Conservation (phyloP, 179 eudicot species). For the Silene vulgaris region DNA sequence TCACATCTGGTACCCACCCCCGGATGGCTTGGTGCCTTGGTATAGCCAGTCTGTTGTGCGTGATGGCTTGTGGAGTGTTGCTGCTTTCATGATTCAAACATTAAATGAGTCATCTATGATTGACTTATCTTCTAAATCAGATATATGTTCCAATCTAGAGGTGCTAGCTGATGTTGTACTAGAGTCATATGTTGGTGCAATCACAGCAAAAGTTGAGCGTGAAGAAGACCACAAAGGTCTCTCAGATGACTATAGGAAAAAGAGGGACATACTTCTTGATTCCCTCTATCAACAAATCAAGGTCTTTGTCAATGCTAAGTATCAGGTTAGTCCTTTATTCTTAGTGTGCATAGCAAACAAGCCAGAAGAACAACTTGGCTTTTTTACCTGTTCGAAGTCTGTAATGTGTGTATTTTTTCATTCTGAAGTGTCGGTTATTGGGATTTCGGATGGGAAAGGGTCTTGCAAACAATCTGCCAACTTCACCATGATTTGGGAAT, state of each 20-base stretch:
- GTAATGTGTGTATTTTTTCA: not conserved
- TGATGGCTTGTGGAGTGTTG: slow-evolving; percentile 83
- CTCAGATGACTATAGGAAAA: slow-evolving; percentile 65
- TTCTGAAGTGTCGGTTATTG: not conserved
- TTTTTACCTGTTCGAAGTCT: not conserved
- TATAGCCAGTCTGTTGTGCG: slow-evolving; percentile 61
- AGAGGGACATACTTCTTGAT: slow-evolving; percentile 74
- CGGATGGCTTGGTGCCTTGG: slow-evolving; percentile 93
- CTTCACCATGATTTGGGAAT: not conserved
- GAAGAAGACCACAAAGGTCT: slow-evolving; percentile 73
- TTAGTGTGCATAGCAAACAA: slow-evolving; percentile 2
- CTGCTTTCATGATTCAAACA: slow-evolving; percentile 63
- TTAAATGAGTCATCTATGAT: slow-evolving; percentile 47
- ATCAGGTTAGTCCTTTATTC: slow-evolving; percentile 47
- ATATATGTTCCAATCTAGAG: slow-evolving; percentile 62
- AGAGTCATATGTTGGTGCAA: slow-evolving; percentile 79
- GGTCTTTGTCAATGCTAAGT: slow-evolving; percentile 44
- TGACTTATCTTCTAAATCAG: slow-evolving; percentile 51
- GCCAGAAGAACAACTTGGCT: not conserved
- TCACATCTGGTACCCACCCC: slow-evolving; percentile 89
- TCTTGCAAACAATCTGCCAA: not conserved
- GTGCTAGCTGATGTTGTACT: slow-evolving; percentile 67
- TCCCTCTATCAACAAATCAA: slow-evolving; percentile 78
- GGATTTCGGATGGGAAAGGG: not conserved
- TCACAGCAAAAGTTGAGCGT: slow-evolving; percentile 73